Percentiles rank a stretch among this genome's conserved stretches.
Evolutionary conservation across 2,329 filamentous ascomycete species (phyloP).

Genomic region (Aspergillus sp.): DNA sequence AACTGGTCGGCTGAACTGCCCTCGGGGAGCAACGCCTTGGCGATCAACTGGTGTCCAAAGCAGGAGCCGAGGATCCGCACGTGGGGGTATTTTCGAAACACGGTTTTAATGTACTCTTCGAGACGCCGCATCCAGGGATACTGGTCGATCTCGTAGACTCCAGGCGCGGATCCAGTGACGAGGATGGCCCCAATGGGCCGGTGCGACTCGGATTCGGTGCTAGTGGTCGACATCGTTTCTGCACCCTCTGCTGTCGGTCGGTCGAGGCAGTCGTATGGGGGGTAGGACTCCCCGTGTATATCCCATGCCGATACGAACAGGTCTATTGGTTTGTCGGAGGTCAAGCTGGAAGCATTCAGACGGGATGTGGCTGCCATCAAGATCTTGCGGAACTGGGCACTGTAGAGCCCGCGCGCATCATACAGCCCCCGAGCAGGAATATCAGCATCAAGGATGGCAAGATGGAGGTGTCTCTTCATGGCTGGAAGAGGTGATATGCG

Average conservation of each 20-base stretch:
- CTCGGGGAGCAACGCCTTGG: constrained; percentile 18
- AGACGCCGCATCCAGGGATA: constrained; percentile 21
- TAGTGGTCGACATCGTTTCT: neutral
- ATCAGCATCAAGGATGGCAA: neutral
- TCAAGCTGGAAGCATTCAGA: neutral
- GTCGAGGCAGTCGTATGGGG: neutral
- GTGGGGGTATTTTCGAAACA: constrained; percentile 18
- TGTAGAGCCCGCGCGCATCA: neutral
- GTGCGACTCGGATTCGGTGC: no score
- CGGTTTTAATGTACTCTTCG: constrained; percentile 17
- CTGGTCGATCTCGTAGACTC: constrained; percentile 18
- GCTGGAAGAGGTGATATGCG: no score
- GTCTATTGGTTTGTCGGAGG: neutral
- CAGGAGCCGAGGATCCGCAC: constrained; percentile 30
- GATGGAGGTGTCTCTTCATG: no score
- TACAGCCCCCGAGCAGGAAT: neutral
- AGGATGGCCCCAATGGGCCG: constrained; percentile 25
- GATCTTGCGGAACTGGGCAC: neutral
- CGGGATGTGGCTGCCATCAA: neutral
- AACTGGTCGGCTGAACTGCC: neutral
- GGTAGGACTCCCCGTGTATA: neutral
- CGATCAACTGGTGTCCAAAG: constrained; percentile 30
- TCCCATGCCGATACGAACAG: neutral
- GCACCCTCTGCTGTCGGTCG: neutral
- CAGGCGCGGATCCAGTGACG: constrained; percentile 23